Evolutionary conservation across 495 filamentous ascomycete genomes (phyloP).

Genomic region (Podospora tetraspora): DNA sequence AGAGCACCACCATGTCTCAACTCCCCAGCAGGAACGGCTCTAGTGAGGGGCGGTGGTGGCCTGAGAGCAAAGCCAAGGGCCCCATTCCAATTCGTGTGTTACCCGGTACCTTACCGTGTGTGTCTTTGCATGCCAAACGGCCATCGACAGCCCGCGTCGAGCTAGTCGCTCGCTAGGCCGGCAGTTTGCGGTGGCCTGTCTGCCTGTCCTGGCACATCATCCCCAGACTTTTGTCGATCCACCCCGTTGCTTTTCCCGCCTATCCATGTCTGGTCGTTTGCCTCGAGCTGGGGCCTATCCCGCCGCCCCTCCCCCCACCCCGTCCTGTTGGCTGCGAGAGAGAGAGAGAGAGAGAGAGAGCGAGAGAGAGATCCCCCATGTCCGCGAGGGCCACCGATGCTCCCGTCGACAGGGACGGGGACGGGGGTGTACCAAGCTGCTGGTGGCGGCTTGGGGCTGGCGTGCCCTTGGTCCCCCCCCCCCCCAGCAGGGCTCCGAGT

Average conservation of each 20-base stretch:
- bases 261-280: not conserved
- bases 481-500: not conserved
- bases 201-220: not conserved
- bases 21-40: not conserved
- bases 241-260: constrained; percentile 1
- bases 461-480: not conserved
- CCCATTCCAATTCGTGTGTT: constrained; percentile 8
- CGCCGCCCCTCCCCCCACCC: too few relatives aligned
- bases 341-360: not conserved
- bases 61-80: not conserved
- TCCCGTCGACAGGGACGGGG: not conserved
- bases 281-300: too few relatives aligned
- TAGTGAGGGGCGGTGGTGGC: not conserved
- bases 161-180: not conserved
- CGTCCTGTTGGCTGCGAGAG: not conserved
- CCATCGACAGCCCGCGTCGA: not conserved
- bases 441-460: not conserved
- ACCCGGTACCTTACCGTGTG: not conserved
- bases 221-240: constrained; percentile 3
- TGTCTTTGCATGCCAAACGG: not conserved
- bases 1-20: constrained; percentile 9
- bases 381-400: not conserved
- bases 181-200: not conserved
- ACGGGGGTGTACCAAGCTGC: not conserved
- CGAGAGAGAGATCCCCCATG: not conserved